Percentiles rank a stretch among this genome's conserved stretches.
These are phyloP conservation scores for Musa troglodytarum DNA, from an alignment of 176 grass and related monocot genomes.

Conservation along the genomic window DNA sequence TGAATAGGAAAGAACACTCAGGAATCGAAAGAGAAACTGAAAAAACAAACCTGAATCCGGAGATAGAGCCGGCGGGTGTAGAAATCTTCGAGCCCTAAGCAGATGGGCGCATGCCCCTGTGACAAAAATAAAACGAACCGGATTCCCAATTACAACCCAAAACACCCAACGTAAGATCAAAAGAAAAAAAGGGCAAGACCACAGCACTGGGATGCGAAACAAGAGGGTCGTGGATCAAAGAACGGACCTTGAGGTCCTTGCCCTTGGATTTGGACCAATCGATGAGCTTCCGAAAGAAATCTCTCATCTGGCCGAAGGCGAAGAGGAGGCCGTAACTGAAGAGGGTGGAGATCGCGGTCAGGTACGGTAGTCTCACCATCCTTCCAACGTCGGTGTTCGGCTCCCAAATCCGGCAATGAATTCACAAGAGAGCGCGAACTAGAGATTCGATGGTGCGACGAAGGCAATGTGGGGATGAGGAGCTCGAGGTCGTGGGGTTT, in stretches of 20 bases:
- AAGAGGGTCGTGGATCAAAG: not conserved
- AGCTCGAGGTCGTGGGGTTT: not conserved
- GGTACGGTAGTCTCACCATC: constrained; percentile 82
- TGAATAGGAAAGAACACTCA: not conserved
- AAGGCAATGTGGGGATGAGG: not conserved
- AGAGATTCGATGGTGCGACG: not conserved
- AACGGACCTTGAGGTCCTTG: constrained; percentile 46
- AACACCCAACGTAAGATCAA: constrained; percentile 4
- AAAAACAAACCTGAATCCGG: constrained; percentile 47
- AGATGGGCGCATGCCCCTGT: constrained; percentile 73
- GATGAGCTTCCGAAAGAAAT: constrained; percentile 53
- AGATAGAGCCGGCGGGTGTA: constrained; percentile 70
- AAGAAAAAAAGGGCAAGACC: not conserved
- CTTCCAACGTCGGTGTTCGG: not conserved
- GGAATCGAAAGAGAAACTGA: not conserved
- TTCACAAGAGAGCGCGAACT: constrained; percentile 1
- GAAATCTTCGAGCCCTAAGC: constrained; percentile 77
- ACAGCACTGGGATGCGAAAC: not conserved
- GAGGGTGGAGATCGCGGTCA: constrained; percentile 56
- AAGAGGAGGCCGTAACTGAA: constrained; percentile 80
- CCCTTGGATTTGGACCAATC: constrained; percentile 57
- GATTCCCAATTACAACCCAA: constrained; percentile 1
- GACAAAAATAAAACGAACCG: not conserved
- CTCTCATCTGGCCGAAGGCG: constrained; percentile 59
- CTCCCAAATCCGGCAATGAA: not conserved